A percentile compares a stretch with the other conserved stretches of the same genome.
Evolutionary conservation across 2,329 filamentous ascomycete species (phyloP).

Genomic region (Fusarium zealandicum): DNA sequence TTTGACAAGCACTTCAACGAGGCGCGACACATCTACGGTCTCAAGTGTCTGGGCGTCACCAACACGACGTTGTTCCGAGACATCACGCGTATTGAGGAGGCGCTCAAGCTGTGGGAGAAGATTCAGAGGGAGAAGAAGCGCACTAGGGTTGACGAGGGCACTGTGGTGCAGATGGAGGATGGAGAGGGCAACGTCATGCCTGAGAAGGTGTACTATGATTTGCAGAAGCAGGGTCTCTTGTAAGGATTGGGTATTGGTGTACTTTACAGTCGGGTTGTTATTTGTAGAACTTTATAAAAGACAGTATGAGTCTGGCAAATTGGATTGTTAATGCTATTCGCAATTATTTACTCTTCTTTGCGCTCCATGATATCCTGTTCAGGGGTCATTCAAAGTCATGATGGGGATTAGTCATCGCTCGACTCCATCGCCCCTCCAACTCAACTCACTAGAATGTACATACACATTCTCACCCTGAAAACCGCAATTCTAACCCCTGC

Average conservation of each 20-base stretch:
- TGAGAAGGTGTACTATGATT: slow-evolving; percentile 95
- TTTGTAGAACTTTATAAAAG: not conserved
- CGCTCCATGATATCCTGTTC: not conserved
- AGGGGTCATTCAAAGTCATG: slow-evolving; percentile 4
- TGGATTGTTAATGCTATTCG: not conserved
- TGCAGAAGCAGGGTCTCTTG: slow-evolving; percentile 89
- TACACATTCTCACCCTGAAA: slow-evolving; percentile 21
- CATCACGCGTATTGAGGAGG: slow-evolving; percentile 91
- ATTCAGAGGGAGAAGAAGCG: slow-evolving; percentile 85
- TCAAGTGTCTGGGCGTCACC: slow-evolving; percentile 93
- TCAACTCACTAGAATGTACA: slow-evolving; percentile 27
- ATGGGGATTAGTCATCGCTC: slow-evolving; percentile 34
- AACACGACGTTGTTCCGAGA: slow-evolving; percentile 92
- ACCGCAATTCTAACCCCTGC: not conserved
- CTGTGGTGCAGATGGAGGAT: slow-evolving; percentile 98
- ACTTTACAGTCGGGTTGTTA: not conserved
- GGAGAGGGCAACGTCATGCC: slow-evolving; percentile 98
- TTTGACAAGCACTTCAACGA: slow-evolving; percentile 99
- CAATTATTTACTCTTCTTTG: not conserved
- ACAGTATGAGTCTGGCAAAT: not conserved
- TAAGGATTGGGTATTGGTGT: slow-evolving; percentile 50
- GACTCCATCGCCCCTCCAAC: slow-evolving; percentile 34
- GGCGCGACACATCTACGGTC: slow-evolving; percentile 86
- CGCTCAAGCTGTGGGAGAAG: slow-evolving; percentile 89
- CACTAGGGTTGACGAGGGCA: slow-evolving; percentile 77